Conservation (phyloP, 768 basidiomycete species). For the Mycena vitilis region DNA sequence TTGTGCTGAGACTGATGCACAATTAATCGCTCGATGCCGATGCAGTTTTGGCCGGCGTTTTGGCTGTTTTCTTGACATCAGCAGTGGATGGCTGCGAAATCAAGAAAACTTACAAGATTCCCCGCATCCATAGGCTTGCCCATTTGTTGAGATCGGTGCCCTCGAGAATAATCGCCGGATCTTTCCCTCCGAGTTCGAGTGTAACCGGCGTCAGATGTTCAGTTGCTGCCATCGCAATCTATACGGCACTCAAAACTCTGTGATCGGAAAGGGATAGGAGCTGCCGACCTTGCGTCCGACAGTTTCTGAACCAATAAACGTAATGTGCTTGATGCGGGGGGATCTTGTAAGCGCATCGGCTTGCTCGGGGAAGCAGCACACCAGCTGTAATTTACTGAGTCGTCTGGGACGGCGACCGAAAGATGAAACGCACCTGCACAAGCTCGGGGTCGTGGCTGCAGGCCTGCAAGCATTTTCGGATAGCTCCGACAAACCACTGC, state of each 20-base stretch:
- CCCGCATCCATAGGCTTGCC: conserved; percentile 88
- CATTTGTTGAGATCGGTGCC: conserved; percentile 86
- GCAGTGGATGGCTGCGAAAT: conserved; percentile 4
- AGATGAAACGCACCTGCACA: conserved; percentile 70
- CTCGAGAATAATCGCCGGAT: conserved; percentile 91
- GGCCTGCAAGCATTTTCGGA: conserved; percentile 78
- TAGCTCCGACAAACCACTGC: conserved; percentile 82
- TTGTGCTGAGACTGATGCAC: conserved; percentile 86
- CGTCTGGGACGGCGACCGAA: conserved; percentile 2
- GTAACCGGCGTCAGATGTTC: conserved; percentile 91
- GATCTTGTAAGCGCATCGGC: conserved; percentile 86
- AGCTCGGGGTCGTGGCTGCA: conserved; percentile 89
- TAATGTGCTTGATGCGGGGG: conserved; percentile 90
- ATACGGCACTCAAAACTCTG: background rate
- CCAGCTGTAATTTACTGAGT: conserved; percentile 57
- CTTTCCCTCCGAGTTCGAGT: conserved; percentile 95
- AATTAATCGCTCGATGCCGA: conserved; percentile 94
- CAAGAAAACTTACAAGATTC: conserved; percentile 79
- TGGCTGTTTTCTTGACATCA: conserved; percentile 62
- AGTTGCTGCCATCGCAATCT: conserved; percentile 88
- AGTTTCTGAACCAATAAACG: conserved; percentile 88
- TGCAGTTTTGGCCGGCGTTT: conserved; percentile 96
- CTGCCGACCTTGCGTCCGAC: conserved; percentile 76
- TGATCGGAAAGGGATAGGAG: background rate
- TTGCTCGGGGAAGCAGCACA: conserved; percentile 90